These are phyloP conservation scores for Canavalia ensiformis DNA, from an alignment of 306 rosid species.

Conservation along the genomic window DNA sequence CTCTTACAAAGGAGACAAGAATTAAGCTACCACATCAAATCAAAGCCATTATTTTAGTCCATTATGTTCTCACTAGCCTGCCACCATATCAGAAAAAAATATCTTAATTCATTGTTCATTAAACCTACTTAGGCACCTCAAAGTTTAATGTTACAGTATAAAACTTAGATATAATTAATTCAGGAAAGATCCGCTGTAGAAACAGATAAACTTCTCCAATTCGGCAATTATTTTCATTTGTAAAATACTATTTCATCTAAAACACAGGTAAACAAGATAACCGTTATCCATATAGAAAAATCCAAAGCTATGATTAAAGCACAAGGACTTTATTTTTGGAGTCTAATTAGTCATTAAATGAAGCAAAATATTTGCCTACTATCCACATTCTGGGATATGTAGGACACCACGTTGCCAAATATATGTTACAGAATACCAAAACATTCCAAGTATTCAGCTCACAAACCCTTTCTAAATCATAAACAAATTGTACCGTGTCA, in stretches of 20 bases:
- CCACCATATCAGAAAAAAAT: background rate
- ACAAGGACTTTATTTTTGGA: background rate
- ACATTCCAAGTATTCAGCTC: conserved; percentile 17
- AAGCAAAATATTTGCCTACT: conserved; percentile 11
- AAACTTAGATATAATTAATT: background rate
- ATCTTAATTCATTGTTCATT: background rate
- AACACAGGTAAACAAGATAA: background rate
- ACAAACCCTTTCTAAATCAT: background rate
- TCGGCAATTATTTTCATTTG: background rate
- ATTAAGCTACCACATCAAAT: background rate
- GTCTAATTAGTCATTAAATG: background rate
- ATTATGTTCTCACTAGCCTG: background rate
- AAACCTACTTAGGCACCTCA: background rate
- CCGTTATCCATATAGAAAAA: background rate
- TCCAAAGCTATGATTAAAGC: background rate
- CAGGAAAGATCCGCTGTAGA: background rate
- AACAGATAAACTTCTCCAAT: background rate
- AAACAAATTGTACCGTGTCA: conserved; percentile 29
- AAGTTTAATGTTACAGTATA: background rate
- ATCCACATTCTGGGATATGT: conserved; percentile 18
- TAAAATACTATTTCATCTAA: background rate
- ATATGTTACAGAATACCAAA: background rate
- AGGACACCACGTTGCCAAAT: conserved; percentile 15
- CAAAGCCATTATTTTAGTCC: conserved; percentile 24
- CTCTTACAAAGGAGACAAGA: background rate